Evolutionary conservation across 2,329 filamentous ascomycete species (phyloP), one percentile per base, ranked within the genome.

Genomic region (Aschersonia sp.): DNA sequence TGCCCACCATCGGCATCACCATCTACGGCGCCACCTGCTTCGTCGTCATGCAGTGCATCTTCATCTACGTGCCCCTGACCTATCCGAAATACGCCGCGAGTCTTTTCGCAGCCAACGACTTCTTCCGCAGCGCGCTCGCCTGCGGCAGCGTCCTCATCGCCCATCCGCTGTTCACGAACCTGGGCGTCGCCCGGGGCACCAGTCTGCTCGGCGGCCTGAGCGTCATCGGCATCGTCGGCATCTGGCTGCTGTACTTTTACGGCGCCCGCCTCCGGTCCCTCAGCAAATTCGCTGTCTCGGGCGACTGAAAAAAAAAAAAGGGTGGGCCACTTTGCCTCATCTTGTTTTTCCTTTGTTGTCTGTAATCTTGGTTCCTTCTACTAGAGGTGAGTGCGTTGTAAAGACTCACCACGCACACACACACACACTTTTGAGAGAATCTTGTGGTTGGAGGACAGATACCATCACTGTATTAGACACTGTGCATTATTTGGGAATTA

Each of bases 61-160:
- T 79, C 56, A 66, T 78, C 52, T 79, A 79, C 60, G 69, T 79
- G 12, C 73, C 75, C 1, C 63, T 78, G 22, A 68, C 64, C 46
- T 78, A 81, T 39, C 74, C 74, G 5, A 63, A 67, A 53, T 78
- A 78, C 55, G 75, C 76, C 0, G 76, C 78, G 39, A 73, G 68
- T 45, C 62, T 81, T 29, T 79, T 81, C 56, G 76, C 77, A 1
- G 75, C 68, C 5, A 81, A 79, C 56, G 76, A 79, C 62, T 75
- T 79, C 58, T 71, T 74, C 60, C 68, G 76, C 41, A 71, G 68
- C 32, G 71, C 75, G 2, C 62, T 83, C 4, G 80, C 79, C 6
- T 77, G 73, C 46, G 78, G 71, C 0, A 73, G 73, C 30, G 70
- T 83, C 43, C 62, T 82, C 22, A 82, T 81, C 54, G 71, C 73